These are phyloP conservation scores for Dacryopinax spathularia DNA, from an alignment of 768 basidiomycete species.

Conservation along the genomic window DNA sequence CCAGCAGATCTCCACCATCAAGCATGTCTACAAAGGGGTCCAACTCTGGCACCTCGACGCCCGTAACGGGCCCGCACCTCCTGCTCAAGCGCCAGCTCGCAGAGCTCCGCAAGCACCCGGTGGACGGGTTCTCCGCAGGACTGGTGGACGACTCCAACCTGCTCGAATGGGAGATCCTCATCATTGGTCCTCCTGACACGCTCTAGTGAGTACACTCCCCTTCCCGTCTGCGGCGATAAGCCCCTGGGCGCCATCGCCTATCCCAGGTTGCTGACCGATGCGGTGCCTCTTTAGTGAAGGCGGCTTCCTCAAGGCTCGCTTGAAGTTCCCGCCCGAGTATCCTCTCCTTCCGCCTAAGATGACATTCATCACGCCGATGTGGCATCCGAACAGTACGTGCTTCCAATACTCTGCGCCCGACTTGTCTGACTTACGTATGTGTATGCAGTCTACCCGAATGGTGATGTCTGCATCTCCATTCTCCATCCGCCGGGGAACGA, in stretches of 20 bases:
- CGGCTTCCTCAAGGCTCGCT: conserved; percentile 82
- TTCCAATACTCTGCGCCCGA: conserved; percentile 6
- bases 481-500: conserved; percentile 57
- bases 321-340: conserved; percentile 82
- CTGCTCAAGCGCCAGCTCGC: conserved; percentile 4
- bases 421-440: conserved; percentile 8
- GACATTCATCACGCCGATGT: conserved; percentile 91
- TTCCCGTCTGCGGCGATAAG: neutral
- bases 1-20: neutral
- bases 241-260: too few relatives aligned
- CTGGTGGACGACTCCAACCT: conserved; percentile 90
- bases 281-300: conserved; percentile 54
- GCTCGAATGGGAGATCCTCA: conserved; percentile 91
- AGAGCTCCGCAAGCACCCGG: conserved; percentile 85
- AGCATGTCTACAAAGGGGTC: neutral
- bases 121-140: conserved; percentile 95
- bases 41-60: neutral
- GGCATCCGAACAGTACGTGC: conserved; percentile 88
- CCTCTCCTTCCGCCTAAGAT: conserved; percentile 89
- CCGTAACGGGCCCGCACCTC: neutral
- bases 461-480: conserved; percentile 96
- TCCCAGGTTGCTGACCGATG: neutral
- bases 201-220: conserved; percentile 52
- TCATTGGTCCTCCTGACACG: conserved; percentile 88
- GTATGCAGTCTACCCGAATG: conserved; percentile 79